Conservation (phyloP, 805 yeast species). For the Candida schatavii region DNA sequence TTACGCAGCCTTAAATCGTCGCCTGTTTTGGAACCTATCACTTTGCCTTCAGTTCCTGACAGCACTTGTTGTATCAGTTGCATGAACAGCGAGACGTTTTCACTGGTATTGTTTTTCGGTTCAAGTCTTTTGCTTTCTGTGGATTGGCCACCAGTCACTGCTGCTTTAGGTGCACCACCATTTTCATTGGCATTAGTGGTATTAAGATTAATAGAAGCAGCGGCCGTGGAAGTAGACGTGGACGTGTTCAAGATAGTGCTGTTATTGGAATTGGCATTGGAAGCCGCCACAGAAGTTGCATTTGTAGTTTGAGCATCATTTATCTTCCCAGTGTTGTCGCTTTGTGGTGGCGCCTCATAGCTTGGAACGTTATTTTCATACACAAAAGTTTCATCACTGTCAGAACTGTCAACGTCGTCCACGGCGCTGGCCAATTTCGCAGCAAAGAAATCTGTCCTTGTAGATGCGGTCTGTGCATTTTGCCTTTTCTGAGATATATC, state of each 20-base stretch:
- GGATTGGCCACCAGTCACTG: not conserved
- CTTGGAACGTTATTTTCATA: constrained; percentile 54
- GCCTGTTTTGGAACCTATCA: too few species aligned
- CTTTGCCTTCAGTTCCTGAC: too few species aligned
- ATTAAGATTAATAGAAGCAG: too few species aligned
- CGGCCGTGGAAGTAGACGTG: too few species aligned
- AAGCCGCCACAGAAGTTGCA: not conserved
- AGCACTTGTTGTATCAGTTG: too few species aligned
- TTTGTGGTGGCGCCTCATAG: constrained; percentile 1
- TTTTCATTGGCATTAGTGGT: not conserved
- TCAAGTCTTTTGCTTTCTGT: too few species aligned
- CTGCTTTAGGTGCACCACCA: not conserved
- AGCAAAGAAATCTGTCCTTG: constrained; percentile 91
- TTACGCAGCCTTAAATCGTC: too few species aligned
- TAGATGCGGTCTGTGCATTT: constrained; percentile 50
- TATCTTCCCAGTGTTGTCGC: constrained; percentile 1
- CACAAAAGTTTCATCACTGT: constrained; percentile 94
- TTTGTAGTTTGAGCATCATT: not conserved
- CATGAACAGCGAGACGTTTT: too few species aligned
- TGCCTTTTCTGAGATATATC: constrained; percentile 23
- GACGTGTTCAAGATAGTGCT: not conserved
- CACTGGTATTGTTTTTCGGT: too few species aligned
- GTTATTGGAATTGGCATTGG: not conserved
- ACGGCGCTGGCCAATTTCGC: constrained; percentile 94
- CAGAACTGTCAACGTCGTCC: constrained; percentile 82